Base-by-base conservation (phyloP, 495 filamentous ascomycete genomes). In the Penicillium alfredii region DNA sequence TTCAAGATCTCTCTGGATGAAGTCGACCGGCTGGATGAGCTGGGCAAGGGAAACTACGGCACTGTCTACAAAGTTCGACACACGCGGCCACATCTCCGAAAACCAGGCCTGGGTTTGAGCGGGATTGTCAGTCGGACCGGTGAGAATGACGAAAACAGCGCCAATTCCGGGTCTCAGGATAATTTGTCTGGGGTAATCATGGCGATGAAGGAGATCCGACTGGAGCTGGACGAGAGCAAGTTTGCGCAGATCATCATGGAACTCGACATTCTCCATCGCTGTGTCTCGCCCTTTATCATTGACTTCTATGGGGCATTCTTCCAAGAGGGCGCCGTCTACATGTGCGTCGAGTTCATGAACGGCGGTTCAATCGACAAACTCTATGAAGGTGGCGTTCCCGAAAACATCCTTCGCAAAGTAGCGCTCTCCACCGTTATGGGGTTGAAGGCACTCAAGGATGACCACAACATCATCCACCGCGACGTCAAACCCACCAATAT, bases 401-500 rank as follows among this genome's bases (percentile, higher is more conserved):
- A 99, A 53, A 76, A 73, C 34, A 78, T 97, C 5, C 68, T 99
- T 26, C 82, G 86, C 26, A 96, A 96, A 55, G 87, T 97, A 40
- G 83, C 88, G 0, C 75, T 92, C n/a, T 81, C 86, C 25, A 95
- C 90, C 1, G 76, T 88, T 13, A 84, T 89, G 75, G 92, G 93
- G 1, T 71, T 99, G 39, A 96, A 92, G 64, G 73, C 80, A 8
- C 65, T 99, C 40, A 99, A 99, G 55, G 92, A 99, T 42, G 90
- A 96, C 35, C 93, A 99, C 66, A 96, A 96, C 53, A 99, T 99
- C 62, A 99, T 99, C 55, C 92, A 99, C 54, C 81, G 92, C 36
- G 92, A 99, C 55, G 93, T 99, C 40, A 99, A 99, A 56, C 92
- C 92, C 10, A 99, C 92, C 11, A 99, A 99, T 47, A 95, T 99